These are phyloP conservation scores for Ashbya aceris DNA, from an alignment of 1,139 yeast genomes.

Conservation along the genomic window DNA sequence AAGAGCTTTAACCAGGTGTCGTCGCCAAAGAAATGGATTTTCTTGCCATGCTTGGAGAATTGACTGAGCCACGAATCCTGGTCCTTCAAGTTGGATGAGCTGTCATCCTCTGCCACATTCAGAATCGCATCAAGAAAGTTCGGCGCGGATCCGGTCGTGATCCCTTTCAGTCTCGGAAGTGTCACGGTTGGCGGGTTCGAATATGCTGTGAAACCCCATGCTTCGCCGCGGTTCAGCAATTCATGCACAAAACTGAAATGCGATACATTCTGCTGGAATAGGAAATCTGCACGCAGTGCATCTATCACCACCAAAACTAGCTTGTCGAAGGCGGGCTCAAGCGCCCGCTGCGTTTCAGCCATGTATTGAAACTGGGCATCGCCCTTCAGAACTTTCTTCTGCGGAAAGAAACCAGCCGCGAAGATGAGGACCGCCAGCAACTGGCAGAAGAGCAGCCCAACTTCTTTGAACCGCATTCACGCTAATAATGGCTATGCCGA, in stretches of 20 bases:
- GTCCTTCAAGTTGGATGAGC: slow-evolving; percentile 58
- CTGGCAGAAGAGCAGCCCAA: slow-evolving; percentile 31
- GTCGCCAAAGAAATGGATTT: slow-evolving; percentile 83
- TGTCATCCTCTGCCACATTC: slow-evolving; percentile 87
- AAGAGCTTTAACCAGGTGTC: slow-evolving; percentile 95
- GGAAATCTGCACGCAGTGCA: slow-evolving; percentile 83
- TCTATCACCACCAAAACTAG: slow-evolving; percentile 81
- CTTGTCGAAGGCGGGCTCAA: slow-evolving; percentile 50
- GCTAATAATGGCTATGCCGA: neutral
- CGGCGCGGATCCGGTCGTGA: slow-evolving; percentile 76
- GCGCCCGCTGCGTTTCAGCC: slow-evolving; percentile 14
- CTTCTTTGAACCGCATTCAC: neutral
- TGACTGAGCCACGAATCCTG: slow-evolving; percentile 89
- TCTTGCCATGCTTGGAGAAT: slow-evolving; percentile 38
- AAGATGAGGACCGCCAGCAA: slow-evolving; percentile 50
- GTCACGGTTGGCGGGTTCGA: slow-evolving; percentile 87
- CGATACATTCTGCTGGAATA: slow-evolving; percentile 50
- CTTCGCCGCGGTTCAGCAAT: slow-evolving; percentile 57
- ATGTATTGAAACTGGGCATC: slow-evolving; percentile 21
- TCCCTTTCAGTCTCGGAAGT: slow-evolving; percentile 67
- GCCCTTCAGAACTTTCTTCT: slow-evolving; percentile 65
- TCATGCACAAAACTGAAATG: slow-evolving; percentile 60
- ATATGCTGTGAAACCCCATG: slow-evolving; percentile 81
- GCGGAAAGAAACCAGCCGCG: slow-evolving; percentile 81
- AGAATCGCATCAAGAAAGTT: slow-evolving; percentile 78